Conservation (phyloP, 192 early-diverging fungal species). For the Umbelopsis sp. region DNA sequence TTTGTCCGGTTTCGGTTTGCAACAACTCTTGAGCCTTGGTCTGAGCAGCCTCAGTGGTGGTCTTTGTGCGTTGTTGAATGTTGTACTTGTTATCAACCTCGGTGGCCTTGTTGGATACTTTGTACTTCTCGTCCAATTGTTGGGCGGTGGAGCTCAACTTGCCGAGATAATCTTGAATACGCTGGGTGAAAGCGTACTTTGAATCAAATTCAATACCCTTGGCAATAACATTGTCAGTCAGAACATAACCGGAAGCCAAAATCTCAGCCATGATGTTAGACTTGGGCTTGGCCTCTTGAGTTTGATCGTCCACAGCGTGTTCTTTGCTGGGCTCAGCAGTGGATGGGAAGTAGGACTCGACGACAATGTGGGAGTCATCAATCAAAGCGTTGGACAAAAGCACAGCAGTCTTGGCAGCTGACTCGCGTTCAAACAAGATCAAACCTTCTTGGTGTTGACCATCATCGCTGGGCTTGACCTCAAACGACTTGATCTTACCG, state of each 20-base stretch:
- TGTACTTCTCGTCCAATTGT: conserved; percentile 50
- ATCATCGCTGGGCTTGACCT: conserved; percentile 48
- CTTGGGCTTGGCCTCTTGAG: conserved; percentile 42
- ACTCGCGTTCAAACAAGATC: conserved; percentile 52
- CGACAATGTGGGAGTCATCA: conserved; percentile 54
- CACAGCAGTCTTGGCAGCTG: conserved; percentile 59
- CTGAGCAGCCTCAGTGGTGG: conserved; percentile 42
- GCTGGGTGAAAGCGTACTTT: conserved; percentile 49
- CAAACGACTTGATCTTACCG: conserved; percentile 59
- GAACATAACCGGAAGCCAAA: conserved; percentile 63
- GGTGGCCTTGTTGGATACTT: conserved; percentile 39
- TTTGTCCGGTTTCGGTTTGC: conserved; percentile 48
- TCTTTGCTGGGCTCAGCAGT: conserved; percentile 2
- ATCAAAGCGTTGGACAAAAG: conserved; percentile 60
- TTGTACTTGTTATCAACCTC: conserved; percentile 46
- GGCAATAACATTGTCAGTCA: conserved; percentile 59
- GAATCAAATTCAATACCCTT: conserved; percentile 64
- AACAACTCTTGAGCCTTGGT: conserved; percentile 42
- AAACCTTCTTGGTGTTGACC: conserved; percentile 46
- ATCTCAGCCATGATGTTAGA: conserved; percentile 60
- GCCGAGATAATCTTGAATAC: conserved; percentile 29
- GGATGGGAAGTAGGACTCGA: conserved; percentile 47
- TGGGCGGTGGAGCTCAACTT: conserved; percentile 21
- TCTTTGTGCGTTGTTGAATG: conserved; percentile 47
- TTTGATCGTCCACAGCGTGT: conserved; percentile 14